These are phyloP conservation scores for Colletotrichum gloeosporioides DNA, from an alignment of 2,329 filamentous ascomycete species.

Conservation along the genomic window DNA sequence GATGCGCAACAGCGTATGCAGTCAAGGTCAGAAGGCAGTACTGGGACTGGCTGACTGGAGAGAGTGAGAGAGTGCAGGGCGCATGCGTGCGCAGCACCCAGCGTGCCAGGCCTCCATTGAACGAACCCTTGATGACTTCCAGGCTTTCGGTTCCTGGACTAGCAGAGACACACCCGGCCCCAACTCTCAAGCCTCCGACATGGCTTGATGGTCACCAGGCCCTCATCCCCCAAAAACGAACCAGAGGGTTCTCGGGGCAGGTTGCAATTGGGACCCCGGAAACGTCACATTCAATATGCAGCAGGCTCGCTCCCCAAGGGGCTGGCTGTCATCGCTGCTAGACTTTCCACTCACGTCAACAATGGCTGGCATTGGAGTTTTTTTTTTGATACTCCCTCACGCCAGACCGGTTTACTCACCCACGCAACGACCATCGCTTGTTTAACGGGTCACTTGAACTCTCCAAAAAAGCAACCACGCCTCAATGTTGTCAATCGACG, in stretches of 20 bases:
- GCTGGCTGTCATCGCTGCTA: background rate
- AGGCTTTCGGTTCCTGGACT: slow-evolving; percentile 10
- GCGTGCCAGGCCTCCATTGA: background rate
- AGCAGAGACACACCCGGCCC: slow-evolving; percentile 3
- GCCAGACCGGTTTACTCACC: background rate
- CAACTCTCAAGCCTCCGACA: slow-evolving; percentile 1
- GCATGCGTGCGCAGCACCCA: background rate
- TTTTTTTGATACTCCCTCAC: background rate
- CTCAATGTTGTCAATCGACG: background rate
- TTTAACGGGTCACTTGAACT: slow-evolving; percentile 7
- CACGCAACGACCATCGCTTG: slow-evolving; percentile 5
- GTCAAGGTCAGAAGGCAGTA: slow-evolving; percentile 12
- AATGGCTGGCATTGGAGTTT: background rate
- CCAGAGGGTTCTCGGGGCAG: background rate
- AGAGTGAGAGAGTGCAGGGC: background rate
- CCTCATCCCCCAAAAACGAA: background rate
- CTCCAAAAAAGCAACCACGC: background rate
- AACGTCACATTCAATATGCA: slow-evolving; percentile 15
- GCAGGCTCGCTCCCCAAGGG: background rate
- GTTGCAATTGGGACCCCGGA: slow-evolving; percentile 8
- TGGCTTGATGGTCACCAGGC: slow-evolving; percentile 6
- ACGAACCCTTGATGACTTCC: background rate
- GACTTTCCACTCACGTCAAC: background rate
- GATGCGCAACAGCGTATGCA: slow-evolving; percentile 7
- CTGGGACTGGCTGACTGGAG: background rate